These are phyloP conservation scores for Nidularia pulvinata DNA, from an alignment of 768 basidiomycete species.

Conservation along the genomic window DNA sequence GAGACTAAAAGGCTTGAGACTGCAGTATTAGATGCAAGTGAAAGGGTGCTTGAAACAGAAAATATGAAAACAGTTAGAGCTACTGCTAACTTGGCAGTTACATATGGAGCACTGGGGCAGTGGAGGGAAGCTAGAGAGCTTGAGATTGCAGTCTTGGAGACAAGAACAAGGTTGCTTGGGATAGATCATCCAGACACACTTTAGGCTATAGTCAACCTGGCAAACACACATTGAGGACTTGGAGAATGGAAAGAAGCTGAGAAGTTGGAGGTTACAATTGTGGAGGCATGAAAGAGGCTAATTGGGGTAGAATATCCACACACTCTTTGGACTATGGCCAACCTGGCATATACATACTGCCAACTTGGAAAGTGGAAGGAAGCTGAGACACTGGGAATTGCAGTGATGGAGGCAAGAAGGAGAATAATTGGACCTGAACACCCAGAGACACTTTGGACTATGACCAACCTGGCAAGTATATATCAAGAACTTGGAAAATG, in stretches of 20 bases:
- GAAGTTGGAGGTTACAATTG: background rate
- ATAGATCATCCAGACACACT: background rate
- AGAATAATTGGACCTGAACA: no score
- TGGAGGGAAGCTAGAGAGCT: background rate
- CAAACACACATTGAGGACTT: background rate
- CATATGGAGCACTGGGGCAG: background rate
- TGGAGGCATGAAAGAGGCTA: background rate
- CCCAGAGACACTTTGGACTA: no score
- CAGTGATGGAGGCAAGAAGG: no score
- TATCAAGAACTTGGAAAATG: no score
- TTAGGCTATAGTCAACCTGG: background rate
- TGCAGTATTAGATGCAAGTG: background rate
- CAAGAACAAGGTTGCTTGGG: background rate
- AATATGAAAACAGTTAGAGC: background rate
- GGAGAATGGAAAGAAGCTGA: background rate
- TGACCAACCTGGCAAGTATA: no score
- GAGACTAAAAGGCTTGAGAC: background rate
- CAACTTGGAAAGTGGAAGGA: no score
- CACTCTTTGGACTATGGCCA: background rate
- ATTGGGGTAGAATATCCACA: background rate
- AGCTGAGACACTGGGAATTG: no score
- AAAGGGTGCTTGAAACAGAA: background rate
- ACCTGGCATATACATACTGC: no score
- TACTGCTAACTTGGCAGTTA: background rate
- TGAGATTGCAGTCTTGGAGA: background rate